Base-by-base conservation (phyloP, 2,329 filamentous ascomycete species). In the Penicillium sp. region DNA sequence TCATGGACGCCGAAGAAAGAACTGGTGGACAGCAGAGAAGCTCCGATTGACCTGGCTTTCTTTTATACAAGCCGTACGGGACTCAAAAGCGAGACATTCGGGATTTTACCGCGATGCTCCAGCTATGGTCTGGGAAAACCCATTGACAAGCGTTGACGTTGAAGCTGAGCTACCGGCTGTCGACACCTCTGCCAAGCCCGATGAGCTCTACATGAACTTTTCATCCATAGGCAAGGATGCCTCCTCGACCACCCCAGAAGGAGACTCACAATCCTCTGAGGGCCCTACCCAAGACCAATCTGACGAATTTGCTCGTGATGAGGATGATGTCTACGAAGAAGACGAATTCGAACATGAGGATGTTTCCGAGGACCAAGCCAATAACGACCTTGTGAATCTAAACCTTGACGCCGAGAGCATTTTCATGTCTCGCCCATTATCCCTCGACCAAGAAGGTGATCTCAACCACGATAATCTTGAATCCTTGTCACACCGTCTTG, bases 11-110 rank as follows among this genome's bases (percentile, higher is more conserved):
- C 86, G 81, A 18, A 75, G 78, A 23, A 78, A 86, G 59, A 86
- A 86, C 0, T 80, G 84, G 12, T 99, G 94, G 93, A 90, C 85
- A 26, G 77, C 79, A 27, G 74, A 82, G 60, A 82, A 85, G n/a
- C 81, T 97, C 2, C 81, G 87, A 42, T 80, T 79, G 41, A 84
- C 91, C 11, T 89, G 89, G 81, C 71, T 79, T 8, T 83, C 88
- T 1, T 85, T 92, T 59, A 75, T 89, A 26, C 68, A 69, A 47
- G 73, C 71, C 25, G 62, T 78, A 22, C 66, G 71, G 43, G 68
- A 75, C 53, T 73, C 73, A 2, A 69, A 66, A 41, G 55, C 61
- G n/a, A 66, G 69, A 54, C 53, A 67, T 11, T 57, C 61, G 35
- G 62, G 58, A n/a, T 51, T 56, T 14, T 48, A 56, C 27, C 41